A percentile compares a stretch with the other conserved stretches of the same genome.
Conservation (phyloP, 305 asterid species). For the Solanum chacoense region DNA sequence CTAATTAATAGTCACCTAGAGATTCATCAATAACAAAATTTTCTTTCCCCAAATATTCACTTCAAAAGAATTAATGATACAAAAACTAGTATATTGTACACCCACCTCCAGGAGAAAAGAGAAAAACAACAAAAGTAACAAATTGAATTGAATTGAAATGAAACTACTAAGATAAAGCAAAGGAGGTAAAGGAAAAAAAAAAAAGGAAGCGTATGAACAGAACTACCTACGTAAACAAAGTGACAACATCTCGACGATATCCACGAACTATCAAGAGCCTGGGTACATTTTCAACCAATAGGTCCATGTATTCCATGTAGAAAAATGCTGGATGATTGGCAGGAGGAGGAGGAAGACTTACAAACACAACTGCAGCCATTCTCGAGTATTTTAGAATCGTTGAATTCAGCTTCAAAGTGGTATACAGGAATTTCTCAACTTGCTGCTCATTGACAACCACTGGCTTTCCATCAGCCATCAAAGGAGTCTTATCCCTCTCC, state of each 20-base stretch:
- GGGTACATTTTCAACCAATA: conserved; percentile 92
- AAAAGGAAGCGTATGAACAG: background rate
- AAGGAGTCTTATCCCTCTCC: conserved; percentile 33
- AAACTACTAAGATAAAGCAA: background rate
- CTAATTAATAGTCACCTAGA: background rate
- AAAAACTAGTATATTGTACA: background rate
- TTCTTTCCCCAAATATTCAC: background rate
- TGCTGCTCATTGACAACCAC: conserved; percentile 74
- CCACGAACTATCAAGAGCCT: conserved; percentile 94
- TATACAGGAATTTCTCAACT: conserved; percentile 73
- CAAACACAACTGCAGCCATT: conserved; percentile 99
- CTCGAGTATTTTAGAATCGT: conserved; percentile 76
- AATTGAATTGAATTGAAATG: background rate
- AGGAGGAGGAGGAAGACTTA: conserved; percentile 96
- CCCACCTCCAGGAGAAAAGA: background rate
- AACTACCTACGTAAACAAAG: conserved; percentile 67
- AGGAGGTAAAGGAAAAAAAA: background rate
- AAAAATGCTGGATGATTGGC: conserved; percentile 76
- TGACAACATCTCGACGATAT: conserved; percentile 89
- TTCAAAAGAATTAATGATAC: background rate
- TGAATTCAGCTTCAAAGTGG: conserved; percentile 80
- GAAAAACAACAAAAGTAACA: background rate
- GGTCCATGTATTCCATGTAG: conserved; percentile 96
- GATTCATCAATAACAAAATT: background rate
- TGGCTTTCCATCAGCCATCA: conserved; percentile 73